Base-by-base conservation (phyloP, 179 eudicot species). In the Drosera spatulata region DNA sequence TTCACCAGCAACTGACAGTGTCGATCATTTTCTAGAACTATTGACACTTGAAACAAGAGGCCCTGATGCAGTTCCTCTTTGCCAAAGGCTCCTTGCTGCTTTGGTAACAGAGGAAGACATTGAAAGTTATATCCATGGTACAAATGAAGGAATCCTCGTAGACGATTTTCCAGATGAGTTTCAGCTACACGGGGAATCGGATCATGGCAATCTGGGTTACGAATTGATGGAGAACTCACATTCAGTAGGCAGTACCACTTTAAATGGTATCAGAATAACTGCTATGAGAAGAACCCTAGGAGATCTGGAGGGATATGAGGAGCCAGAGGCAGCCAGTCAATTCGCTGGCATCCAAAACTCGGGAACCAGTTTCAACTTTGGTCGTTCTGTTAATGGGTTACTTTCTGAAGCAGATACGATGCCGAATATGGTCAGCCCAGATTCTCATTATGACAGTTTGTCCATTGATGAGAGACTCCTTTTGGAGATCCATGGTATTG, bases 401-500 rank as follows among this genome's bases (percentile, higher is more conserved):
- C 70, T 53, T 58, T 61, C 77, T 52, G 75, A 64, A 53, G 69
- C 70, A 50, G 61, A 64, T 61, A 59, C 61, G 60, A 65, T 62
- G 15, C 66, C 80, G 54, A 65, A 58, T 46, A 50, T 60, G 14
- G 43, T 63, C 39, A 66, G 66, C 53, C 64, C 82, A 33, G 83
- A 77, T 48, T 61, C 55, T 62, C 70, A 80, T 65, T 82, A 82
- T 67, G 56, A 53, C 45, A 66, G 66, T 14, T 72, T 80, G 88
- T 69, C 85, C 47, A 13, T 85, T 13, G 68, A 80, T 66, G 93
- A 85, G 62, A 74, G 79, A 80, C 71, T 82, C 59, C 68, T 82
- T 46, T 14, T 78, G 74, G 88, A 85, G 72, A 47, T 85, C 55
- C 80, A 77, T 55, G 80, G 82, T 66, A 68, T 85, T 70, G 88